phyloP scores from a whole-genome alignment of 371 early-diverging fungal genomes.

The Rhizomucor pusillus region DNA sequence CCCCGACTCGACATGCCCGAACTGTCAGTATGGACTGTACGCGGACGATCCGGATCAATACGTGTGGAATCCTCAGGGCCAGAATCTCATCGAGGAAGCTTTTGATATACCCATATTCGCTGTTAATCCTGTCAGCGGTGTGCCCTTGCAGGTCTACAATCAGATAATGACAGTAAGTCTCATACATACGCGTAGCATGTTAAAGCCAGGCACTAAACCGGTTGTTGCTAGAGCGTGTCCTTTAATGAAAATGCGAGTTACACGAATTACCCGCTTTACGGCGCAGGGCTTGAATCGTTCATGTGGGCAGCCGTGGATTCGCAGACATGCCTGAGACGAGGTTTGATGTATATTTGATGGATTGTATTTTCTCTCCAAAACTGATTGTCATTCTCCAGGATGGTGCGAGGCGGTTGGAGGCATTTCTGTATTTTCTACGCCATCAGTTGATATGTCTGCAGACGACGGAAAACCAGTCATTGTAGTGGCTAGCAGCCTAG shows the following conservation, averaged over 20 bases:
- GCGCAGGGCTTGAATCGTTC: constrained; percentile 66
- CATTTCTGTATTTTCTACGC: constrained; percentile 68
- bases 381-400: constrained; percentile 22
- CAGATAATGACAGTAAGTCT: constrained; percentile 21
- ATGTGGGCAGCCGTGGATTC: constrained; percentile 75
- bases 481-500: constrained; percentile 64
- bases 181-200: not conserved
- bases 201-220: not conserved
- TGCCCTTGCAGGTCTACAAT: constrained; percentile 38
- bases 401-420: constrained; percentile 76
- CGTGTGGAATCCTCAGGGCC: constrained; percentile 77
- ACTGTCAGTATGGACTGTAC: constrained; percentile 71
- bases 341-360: constrained; percentile 18
- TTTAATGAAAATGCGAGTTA: constrained; percentile 52
- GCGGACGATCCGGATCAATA: constrained; percentile 48
- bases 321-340: constrained; percentile 67
- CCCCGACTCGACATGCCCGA: constrained; percentile 67
- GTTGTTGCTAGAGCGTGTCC: constrained; percentile 41
- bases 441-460: constrained; percentile 48
- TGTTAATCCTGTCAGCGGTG: constrained; percentile 44
- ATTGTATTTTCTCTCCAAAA: not conserved
- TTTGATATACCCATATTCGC: constrained; percentile 73
- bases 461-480: constrained; percentile 65
- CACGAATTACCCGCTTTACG: constrained; percentile 59
- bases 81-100: constrained; percentile 45